Conservation (phyloP, 2,329 filamentous ascomycete species). For the Onygena corvina region DNA sequence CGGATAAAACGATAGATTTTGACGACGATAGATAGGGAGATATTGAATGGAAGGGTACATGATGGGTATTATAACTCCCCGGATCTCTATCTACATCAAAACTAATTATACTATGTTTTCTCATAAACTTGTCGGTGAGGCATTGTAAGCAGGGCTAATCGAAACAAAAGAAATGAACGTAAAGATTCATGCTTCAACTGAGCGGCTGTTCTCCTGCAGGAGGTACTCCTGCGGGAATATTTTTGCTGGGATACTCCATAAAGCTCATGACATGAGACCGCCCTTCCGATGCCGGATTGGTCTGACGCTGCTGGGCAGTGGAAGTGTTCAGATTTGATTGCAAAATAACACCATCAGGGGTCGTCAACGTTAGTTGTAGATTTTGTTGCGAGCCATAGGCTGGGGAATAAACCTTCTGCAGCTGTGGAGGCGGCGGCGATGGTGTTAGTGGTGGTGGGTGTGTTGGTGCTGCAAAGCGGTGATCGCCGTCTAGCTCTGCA, state of each 20-base stretch:
- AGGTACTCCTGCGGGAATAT: background rate
- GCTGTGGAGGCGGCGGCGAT: background rate
- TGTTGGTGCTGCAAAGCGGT: background rate
- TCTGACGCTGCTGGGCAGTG: background rate
- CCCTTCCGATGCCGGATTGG: background rate
- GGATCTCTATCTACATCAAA: background rate
- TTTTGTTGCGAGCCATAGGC: background rate
- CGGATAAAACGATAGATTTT: no score
- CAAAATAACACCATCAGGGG: conserved; percentile 8
- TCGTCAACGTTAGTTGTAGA: background rate
- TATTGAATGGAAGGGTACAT: background rate
- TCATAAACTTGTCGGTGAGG: background rate
- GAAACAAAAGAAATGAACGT: background rate
- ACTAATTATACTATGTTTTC: background rate
- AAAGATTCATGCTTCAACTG: no score
- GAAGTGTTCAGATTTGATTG: conserved; percentile 6
- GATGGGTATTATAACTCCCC: background rate
- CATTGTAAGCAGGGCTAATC: background rate
- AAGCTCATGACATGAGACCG: conserved; percentile 11
- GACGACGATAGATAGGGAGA: no score
- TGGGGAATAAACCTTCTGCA: background rate
- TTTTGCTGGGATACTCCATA: conserved; percentile 11
- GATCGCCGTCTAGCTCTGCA: background rate
- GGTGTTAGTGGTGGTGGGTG: background rate
- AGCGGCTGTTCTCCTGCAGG: no score